Evolutionary conservation across 2,329 filamentous ascomycete species (phyloP).

Genomic region (Hirsutella thompsonii): DNA sequence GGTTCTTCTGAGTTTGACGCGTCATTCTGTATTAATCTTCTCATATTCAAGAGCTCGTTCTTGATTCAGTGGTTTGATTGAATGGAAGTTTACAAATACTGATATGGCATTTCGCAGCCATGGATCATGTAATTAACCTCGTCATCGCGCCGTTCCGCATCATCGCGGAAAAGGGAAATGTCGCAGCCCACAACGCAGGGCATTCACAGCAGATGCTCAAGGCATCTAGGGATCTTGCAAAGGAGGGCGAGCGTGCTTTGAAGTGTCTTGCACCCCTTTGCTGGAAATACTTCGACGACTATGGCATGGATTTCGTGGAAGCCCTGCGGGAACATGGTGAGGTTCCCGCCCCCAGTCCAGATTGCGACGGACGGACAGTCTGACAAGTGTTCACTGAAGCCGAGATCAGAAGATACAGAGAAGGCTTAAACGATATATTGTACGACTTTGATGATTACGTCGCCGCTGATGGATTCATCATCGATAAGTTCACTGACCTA

Average conservation of each 20-base stretch:
- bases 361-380: not conserved
- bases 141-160: conserved; percentile 38
- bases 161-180: conserved; percentile 36
- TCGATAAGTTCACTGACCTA: conserved; percentile 33
- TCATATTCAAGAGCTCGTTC: not conserved
- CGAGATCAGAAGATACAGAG: conserved; percentile 34
- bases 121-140: conserved; percentile 29
- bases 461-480: conserved; percentile 36
- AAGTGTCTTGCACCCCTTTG: conserved; percentile 39
- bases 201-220: conserved; percentile 32
- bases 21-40: no score
- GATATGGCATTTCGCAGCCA: conserved; percentile 7
- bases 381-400: conserved; percentile 18
- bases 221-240: conserved; percentile 32
- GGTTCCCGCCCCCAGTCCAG: conserved; percentile 7
- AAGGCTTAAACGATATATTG: conserved; percentile 33
- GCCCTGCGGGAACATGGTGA: conserved; percentile 41
- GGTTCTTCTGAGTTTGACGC: no score
- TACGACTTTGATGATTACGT: conserved; percentile 46
- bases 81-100: no score
- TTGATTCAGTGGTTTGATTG: not conserved
- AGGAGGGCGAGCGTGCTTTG: conserved; percentile 34
- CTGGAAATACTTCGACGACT: conserved; percentile 33
- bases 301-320: conserved; percentile 33
- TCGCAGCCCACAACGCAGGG: conserved; percentile 33